Conservation (phyloP, 1,284 basidiomycete genomes). For the Inonotus obliquus region DNA sequence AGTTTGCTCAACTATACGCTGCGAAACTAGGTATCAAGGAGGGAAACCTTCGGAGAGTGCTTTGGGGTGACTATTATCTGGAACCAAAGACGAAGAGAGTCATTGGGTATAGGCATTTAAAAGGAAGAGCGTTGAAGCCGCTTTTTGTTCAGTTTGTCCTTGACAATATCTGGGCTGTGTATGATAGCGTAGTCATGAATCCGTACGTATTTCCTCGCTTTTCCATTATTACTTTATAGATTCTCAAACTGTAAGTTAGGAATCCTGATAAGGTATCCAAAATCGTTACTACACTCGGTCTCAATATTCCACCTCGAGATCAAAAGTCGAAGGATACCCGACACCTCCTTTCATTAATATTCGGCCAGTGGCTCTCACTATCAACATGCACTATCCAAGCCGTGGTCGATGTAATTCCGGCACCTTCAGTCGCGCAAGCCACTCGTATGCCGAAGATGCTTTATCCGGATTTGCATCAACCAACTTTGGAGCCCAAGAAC, state of each 20-base stretch:
- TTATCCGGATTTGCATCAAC: conserved; percentile 70
- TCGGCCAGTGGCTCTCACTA: conserved; percentile 95
- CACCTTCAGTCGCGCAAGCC: conserved; percentile 80
- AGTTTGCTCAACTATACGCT: conserved; percentile 92
- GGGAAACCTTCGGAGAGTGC: conserved; percentile 76
- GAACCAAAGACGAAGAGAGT: conserved; percentile 96
- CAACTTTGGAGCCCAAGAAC: conserved; percentile 59
- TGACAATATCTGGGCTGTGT: conserved; percentile 97
- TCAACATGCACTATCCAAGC: conserved; percentile 92
- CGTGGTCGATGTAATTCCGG: conserved; percentile 88
- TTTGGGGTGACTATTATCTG: conserved; percentile 98
- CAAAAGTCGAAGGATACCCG: conserved; percentile 89
- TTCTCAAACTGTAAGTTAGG: conserved; percentile 35
- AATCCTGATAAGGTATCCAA: conserved; percentile 87
- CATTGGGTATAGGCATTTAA: conserved; percentile 86
- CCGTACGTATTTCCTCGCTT: conserved; percentile 56
- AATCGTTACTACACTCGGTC: conserved; percentile 79
- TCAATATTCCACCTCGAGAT: conserved; percentile 88
- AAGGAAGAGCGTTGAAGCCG: conserved; percentile 87
- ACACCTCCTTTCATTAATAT: conserved; percentile 80
- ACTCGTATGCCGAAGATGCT: conserved; percentile 90
- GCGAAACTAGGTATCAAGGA: conserved; percentile 92
- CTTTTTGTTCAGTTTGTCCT: conserved; percentile 97
- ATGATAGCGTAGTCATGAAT: conserved; percentile 82
- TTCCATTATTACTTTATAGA: conserved; percentile 4